Conservation (phyloP, 1,284 basidiomycete species). For the Agroathelia rolfsii region DNA sequence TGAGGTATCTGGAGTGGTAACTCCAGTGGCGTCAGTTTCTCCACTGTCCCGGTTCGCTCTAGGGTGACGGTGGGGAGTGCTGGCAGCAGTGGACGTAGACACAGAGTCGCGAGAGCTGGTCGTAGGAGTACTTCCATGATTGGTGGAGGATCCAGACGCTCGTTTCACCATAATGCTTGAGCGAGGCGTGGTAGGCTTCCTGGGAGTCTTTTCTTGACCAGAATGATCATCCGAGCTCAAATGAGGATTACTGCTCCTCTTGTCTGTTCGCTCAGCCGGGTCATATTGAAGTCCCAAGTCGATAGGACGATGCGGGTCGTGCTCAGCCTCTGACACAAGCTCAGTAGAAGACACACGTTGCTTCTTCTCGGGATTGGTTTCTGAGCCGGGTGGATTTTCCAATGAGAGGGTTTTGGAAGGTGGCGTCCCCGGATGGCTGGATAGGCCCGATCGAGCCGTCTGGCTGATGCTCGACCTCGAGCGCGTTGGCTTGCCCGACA, state of each 20-base stretch:
- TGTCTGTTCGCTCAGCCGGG: slow-evolving; percentile 27
- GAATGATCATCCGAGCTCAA: slow-evolving; percentile 26
- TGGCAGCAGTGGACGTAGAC: slow-evolving; percentile 63
- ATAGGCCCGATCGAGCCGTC: slow-evolving; percentile 49
- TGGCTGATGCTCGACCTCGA: slow-evolving; percentile 50
- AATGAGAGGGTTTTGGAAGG: slow-evolving; percentile 31
- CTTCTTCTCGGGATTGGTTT: slow-evolving; percentile 19
- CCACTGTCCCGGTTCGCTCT: too few relatives aligned
- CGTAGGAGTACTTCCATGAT: slow-evolving; percentile 65
- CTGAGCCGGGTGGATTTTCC: too few relatives aligned
- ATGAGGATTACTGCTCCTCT: slow-evolving; percentile 40
- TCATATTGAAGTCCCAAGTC: slow-evolving; percentile 29
- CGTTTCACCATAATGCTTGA: slow-evolving; percentile 75
- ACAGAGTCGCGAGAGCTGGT: slow-evolving; percentile 77
- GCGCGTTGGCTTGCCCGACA: slow-evolving; percentile 65
- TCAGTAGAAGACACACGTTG: slow-evolving; percentile 17
- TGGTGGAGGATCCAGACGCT: slow-evolving; percentile 82
- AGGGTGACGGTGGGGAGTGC: too few relatives aligned
- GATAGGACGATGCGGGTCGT: slow-evolving; percentile 22
- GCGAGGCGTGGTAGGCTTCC: slow-evolving; percentile 49
- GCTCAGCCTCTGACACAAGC: slow-evolving; percentile 23
- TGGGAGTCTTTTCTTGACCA: slow-evolving; percentile 50
- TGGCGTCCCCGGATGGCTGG: slow-evolving; percentile 72
- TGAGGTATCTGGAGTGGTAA: too few relatives aligned
- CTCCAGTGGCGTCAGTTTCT: too few relatives aligned